Percentiles rank a stretch among this genome's conserved stretches.
Evolutionary conservation across 257 asterid species (phyloP).

Genomic region (Osmanthus fragrans): DNA sequence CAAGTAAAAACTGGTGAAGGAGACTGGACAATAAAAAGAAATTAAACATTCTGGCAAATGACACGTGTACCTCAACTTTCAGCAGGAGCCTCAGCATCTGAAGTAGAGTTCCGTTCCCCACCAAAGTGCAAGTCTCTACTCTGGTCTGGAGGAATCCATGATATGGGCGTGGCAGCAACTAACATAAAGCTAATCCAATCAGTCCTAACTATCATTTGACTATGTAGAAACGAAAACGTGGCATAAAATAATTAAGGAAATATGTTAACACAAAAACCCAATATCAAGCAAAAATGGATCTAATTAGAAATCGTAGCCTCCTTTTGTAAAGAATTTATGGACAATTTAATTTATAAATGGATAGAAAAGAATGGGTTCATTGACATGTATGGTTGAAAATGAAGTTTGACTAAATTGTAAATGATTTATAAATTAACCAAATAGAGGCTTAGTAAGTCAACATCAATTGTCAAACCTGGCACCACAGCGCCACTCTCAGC

Average conservation of each 20-base stretch:
- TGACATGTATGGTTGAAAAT: no score
- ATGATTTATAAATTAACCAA: no score
- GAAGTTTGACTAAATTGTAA: no score
- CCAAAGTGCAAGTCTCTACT: not conserved
- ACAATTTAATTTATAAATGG: no score
- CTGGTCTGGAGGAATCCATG: not conserved
- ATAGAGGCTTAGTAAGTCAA: no score
- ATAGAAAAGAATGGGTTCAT: no score
- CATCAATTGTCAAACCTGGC: constrained; percentile 3
- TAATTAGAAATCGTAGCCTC: not conserved
- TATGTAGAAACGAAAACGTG: not conserved
- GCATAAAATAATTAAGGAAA: not conserved
- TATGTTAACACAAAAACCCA: not conserved
- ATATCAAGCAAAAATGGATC: not conserved
- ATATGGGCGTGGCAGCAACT: not conserved
- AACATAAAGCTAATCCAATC: not conserved
- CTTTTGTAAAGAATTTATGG: no score
- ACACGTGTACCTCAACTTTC: no score
- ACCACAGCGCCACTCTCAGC: not conserved
- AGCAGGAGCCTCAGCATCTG: no score
- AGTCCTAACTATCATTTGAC: not conserved
- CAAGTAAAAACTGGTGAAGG: not conserved
- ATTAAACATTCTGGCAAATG: no score
- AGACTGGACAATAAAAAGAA: not conserved
- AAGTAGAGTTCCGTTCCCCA: not conserved